Base-by-base conservation (phyloP, 148 eudicot genomes). In the Suaeda aralocaspica region DNA sequence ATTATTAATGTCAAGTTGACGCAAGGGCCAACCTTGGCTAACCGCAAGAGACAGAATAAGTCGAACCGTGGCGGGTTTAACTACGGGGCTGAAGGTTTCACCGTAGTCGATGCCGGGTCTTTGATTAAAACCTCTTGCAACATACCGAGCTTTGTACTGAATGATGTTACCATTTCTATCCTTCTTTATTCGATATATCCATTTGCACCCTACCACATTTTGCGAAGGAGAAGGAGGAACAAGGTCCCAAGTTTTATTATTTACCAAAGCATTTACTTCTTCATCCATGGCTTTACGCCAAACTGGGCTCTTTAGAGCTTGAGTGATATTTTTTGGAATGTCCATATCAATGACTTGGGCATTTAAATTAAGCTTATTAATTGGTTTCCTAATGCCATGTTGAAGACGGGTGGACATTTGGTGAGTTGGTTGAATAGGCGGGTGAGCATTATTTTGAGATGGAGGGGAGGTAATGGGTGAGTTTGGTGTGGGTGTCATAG, bases 161-260 rank as follows among this genome's bases (percentile, higher is more conserved):
- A n/a, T n/a, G n/a, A n/a, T n/a, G n/a, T n/a, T n/a, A n/a, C n/a
- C n/a, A n/a, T n/a, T n/a, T n/a, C n/a, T n/a, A n/a, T n/a, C n/a
- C n/a, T n/a, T n/a, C n/a, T n/a, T n/a, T n/a, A n/a, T n/a, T n/a
- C n/a, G n/a, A n/a, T n/a, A n/a, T n/a, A n/a, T n/a, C n/a, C n/a
- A n/a, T n/a, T n/a, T n/a, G n/a, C n/a, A n/a, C n/a, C 70, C 70
- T 3, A 29, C 36, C 0, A 67, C 45, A 67, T 67, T 67, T 9
- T 67, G 70, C 9, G 59, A 29, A 0, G 70, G 0, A 4, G 25
- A 5, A 0, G 59, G 59, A 2, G 44, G 70, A 15, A 50, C 59
- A 18, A 67, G 44, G 0, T 19, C n/a, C 59, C 70, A 67, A 6
- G 70, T 50, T 1, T 50, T 2, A 11, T 50, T 67, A 0, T 22